Percentiles rank a stretch among this genome's conserved stretches.
These are phyloP conservation scores for Saccharomyces hybrid DNA, from an alignment of 1,139 yeast species.

Conservation along the genomic window DNA sequence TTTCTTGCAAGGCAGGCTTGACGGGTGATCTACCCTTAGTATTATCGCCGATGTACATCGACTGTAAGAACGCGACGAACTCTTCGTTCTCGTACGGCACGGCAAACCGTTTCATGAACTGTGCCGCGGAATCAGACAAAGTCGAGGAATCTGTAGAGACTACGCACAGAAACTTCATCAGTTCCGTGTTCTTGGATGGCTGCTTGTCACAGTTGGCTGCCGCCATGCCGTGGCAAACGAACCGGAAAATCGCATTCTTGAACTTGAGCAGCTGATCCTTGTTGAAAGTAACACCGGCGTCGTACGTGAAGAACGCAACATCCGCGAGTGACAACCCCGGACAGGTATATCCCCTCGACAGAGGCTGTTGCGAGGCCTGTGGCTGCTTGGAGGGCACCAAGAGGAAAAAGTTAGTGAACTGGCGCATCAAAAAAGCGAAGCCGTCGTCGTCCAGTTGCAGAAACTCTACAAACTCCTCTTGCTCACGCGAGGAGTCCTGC, in stretches of 20 bases:
- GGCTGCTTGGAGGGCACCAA: conserved; percentile 42
- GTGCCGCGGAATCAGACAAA: conserved; percentile 29
- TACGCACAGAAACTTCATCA: conserved; percentile 44
- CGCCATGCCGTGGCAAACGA: conserved; percentile 30
- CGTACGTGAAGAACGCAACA: conserved; percentile 51
- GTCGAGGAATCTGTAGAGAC: conserved; percentile 61
- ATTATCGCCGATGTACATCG: conserved; percentile 43
- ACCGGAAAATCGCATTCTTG: conserved; percentile 43
- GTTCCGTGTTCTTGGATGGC: conserved; percentile 1
- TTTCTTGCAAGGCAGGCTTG: conserved; percentile 47
- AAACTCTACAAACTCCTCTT: conserved; percentile 32
- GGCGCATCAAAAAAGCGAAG: conserved; percentile 38
- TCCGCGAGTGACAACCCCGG: conserved; percentile 60
- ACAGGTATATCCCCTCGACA: conserved; percentile 34
- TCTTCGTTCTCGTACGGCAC: conserved; percentile 45
- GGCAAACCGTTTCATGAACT: conserved; percentile 43
- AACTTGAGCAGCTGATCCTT: conserved; percentile 41
- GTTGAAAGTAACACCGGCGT: conserved; percentile 56
- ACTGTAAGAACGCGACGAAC: conserved; percentile 39
- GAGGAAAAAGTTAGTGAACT: conserved; percentile 50
- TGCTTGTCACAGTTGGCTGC: conserved; percentile 9
- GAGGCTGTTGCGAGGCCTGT: not conserved
- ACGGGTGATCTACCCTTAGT: conserved; percentile 43
- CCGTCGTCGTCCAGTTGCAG: conserved; percentile 31
- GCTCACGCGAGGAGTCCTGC: conserved; percentile 39